Percentiles rank a stretch among this genome's conserved stretches.
phyloP scores from a whole-genome alignment of 148 eudicot species.

The Persicaria maculosa region DNA sequence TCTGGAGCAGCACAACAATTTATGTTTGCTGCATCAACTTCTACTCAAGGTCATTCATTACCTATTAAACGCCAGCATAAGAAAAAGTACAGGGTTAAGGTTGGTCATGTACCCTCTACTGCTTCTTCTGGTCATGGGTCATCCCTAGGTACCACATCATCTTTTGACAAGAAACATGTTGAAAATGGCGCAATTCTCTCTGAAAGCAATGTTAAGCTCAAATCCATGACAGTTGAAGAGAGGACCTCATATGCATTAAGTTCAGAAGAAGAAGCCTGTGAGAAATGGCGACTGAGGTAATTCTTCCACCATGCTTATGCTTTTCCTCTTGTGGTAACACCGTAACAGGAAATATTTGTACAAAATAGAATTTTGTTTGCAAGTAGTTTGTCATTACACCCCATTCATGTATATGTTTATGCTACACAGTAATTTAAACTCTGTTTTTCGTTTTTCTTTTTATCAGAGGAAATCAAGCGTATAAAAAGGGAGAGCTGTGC shows the following conservation, averaged over 20 bases:
- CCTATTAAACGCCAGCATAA: slow-evolving; percentile 33
- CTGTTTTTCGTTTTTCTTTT: neutral
- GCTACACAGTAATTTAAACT: neutral
- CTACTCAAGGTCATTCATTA: slow-evolving; percentile 34
- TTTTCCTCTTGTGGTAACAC: neutral
- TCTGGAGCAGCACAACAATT: slow-evolving; percentile 21
- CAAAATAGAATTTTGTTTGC: neutral
- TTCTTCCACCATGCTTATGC: slow-evolving; percentile 8
- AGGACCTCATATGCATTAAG: slow-evolving; percentile 19
- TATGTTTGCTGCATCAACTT: slow-evolving; percentile 30
- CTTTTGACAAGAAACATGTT: slow-evolving; percentile 17
- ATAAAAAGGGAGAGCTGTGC: slow-evolving; percentile 53
- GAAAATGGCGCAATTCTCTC: slow-evolving; percentile 17
- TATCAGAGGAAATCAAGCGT: slow-evolving; percentile 87
- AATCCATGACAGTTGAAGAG: slow-evolving; percentile 24
- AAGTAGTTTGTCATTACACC: neutral
- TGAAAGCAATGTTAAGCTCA: slow-evolving; percentile 23
- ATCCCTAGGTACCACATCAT: slow-evolving; percentile 22
- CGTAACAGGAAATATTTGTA: neutral
- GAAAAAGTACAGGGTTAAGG: slow-evolving; percentile 60
- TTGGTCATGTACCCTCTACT: slow-evolving; percentile 27
- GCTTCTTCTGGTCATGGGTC: slow-evolving; percentile 20
- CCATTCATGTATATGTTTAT: neutral
- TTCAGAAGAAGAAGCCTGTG: slow-evolving; percentile 52
- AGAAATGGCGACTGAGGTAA: slow-evolving; percentile 80